phyloP scores from a whole-genome alignment of 108 stramenopile genomes.

The Nitzschia palea region DNA sequence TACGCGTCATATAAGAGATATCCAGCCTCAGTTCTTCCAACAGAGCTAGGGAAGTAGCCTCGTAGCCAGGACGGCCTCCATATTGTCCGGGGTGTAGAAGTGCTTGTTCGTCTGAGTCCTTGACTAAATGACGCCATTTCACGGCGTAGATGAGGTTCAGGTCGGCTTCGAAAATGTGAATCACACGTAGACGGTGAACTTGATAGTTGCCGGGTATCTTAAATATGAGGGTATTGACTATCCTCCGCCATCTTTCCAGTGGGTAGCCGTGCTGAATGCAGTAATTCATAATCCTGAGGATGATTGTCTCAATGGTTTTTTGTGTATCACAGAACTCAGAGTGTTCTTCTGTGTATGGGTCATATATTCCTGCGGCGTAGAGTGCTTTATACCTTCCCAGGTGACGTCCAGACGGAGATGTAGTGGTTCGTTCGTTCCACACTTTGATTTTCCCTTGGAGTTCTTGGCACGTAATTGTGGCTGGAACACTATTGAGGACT shows the following conservation, averaged over 20 bases:
- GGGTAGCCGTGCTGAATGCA: not conserved
- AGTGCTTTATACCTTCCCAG: not conserved
- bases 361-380: not conserved
- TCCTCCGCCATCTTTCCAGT: not conserved
- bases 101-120: not conserved
- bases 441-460: not conserved
- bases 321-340: not conserved
- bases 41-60: not conserved
- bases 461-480: not conserved
- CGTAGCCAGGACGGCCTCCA: not conserved
- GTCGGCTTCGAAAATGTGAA: conserved; percentile 20
- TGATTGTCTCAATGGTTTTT: not conserved
- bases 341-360: not conserved
- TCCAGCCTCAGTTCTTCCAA: not conserved
- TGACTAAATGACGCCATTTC: not conserved
- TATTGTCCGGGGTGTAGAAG: not conserved
- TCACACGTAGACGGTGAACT: conserved; percentile 9
- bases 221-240: not conserved
- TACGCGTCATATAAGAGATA: not conserved
- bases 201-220: not conserved
- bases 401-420: not conserved
- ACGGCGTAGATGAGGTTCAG: not conserved
- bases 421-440: not conserved
- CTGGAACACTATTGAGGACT: not conserved
- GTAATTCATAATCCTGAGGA: not conserved